Conservation (phyloP, 2,329 filamentous ascomycete species). For the Fusarium azukiicola region DNA sequence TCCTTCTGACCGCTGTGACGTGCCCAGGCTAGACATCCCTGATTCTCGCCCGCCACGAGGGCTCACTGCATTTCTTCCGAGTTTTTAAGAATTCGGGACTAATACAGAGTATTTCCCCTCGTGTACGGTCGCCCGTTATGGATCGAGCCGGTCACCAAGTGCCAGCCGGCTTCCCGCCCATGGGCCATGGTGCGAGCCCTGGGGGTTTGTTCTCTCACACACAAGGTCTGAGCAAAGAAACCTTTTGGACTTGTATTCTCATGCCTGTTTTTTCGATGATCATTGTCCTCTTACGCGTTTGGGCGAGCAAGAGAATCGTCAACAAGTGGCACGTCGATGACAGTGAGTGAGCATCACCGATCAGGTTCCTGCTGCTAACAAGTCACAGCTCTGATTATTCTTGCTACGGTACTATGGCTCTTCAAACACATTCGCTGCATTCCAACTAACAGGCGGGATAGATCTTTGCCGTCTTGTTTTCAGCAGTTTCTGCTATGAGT, state of each 20-base stretch:
- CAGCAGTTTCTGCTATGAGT: background rate
- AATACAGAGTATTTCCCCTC: background rate
- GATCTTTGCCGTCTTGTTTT: slow-evolving; percentile 16
- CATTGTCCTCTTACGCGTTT: slow-evolving; percentile 35
- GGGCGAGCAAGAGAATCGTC: slow-evolving; percentile 30
- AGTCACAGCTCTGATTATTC: background rate
- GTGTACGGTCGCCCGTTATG: background rate
- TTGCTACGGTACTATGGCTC: slow-evolving; percentile 5
- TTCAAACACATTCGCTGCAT: background rate
- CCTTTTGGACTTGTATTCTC: slow-evolving; percentile 16
- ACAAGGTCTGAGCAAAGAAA: background rate
- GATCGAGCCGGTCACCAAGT: background rate
- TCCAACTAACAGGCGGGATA: background rate
- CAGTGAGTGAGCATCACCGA: slow-evolving; percentile 15
- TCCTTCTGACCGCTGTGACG: background rate
- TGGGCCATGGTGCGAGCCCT: background rate
- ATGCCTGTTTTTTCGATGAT: slow-evolving; percentile 17
- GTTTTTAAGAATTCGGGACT: background rate
- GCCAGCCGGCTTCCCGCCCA: background rate
- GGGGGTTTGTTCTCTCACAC: slow-evolving; percentile 13
- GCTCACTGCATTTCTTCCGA: background rate
- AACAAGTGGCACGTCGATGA: slow-evolving; percentile 39
- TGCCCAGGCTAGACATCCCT: background rate
- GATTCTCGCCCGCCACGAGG: background rate
- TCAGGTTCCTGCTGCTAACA: background rate